Conservation (phyloP, 1,139 yeast species). For the Nakaseomyces uthaithaninus region DNA sequence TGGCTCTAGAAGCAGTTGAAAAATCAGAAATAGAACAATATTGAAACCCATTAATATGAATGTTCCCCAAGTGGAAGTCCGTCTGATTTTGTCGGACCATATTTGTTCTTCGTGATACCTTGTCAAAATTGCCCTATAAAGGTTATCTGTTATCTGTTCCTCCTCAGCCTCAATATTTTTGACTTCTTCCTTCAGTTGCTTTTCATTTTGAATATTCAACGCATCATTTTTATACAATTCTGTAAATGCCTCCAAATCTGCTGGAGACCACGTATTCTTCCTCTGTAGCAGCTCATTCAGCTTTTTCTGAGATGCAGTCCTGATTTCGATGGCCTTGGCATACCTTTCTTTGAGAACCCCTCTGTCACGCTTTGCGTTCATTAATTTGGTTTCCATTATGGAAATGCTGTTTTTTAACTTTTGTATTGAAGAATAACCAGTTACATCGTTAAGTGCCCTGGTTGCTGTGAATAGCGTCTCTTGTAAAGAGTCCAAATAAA, state of each 20-base stretch:
- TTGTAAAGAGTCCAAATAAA: conserved; percentile 55
- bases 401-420: conserved; percentile 56
- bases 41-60: conserved; percentile 85
- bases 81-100: conserved; percentile 93
- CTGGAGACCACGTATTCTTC: conserved; percentile 70
- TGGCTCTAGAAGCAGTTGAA: conserved; percentile 86
- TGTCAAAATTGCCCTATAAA: conserved; percentile 72
- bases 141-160: conserved; percentile 60
- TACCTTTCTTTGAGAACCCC: conserved; percentile 46
- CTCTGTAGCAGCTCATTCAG: conserved; percentile 83
- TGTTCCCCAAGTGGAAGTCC: conserved; percentile 97
- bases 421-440: conserved; percentile 85
- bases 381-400: conserved; percentile 42
- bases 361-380: conserved; percentile 43
- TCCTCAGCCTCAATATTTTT: conserved; percentile 53
- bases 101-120: conserved; percentile 95
- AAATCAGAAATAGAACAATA: conserved; percentile 63
- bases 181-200: conserved; percentile 43
- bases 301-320: conserved; percentile 72
- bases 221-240: conserved; percentile 75
- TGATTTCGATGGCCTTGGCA: conserved; percentile 51
- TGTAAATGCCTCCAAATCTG: conserved; percentile 79
- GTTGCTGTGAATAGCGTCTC: conserved; percentile 64
- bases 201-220: conserved; percentile 56
- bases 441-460: conserved; percentile 73